Evolutionary conservation across 2,329 filamentous ascomycete genomes (phyloP).

Genomic region (Aspergillus texensis): DNA sequence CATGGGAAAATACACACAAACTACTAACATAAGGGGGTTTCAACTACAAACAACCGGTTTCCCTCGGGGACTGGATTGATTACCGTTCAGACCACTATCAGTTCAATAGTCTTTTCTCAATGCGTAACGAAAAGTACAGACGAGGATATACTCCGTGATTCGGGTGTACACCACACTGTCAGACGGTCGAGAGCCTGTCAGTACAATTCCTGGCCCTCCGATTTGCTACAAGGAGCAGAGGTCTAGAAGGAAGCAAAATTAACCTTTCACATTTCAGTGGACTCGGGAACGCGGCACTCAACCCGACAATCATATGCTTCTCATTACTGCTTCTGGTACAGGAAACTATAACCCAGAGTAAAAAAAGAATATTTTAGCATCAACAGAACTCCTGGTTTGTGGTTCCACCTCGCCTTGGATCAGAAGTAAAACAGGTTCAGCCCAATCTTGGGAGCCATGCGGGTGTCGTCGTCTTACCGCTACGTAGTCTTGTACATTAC

Average conservation of each 20-base stretch:
- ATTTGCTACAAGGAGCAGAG: conserved; percentile 10
- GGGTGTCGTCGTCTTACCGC: conserved; percentile 9
- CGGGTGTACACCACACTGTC: background rate
- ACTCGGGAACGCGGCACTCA: conserved; percentile 2
- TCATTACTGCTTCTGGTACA: background rate
- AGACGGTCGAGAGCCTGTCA: conserved; percentile 3
- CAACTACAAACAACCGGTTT: background rate
- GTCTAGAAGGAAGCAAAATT: background rate
- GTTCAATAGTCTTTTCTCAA: background rate
- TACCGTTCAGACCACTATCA: background rate
- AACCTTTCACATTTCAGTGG: background rate
- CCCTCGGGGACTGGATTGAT: background rate
- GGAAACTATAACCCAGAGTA: background rate
- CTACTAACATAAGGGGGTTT: background rate
- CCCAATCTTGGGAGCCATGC: conserved; percentile 6
- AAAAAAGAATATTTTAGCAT: conserved; percentile 3
- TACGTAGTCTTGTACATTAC: background rate
- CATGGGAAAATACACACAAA: background rate
- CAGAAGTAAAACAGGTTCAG: background rate
- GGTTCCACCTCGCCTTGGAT: conserved; percentile 8
- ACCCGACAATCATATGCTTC: conserved; percentile 4
- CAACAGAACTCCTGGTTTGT: background rate
- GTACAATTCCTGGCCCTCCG: conserved; percentile 10
- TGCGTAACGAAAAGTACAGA: background rate
- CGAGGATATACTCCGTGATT: background rate